Evolutionary conservation across 495 filamentous ascomycete species (phyloP).

Genomic region (Pseudoneurospora amorphoporcata): DNA sequence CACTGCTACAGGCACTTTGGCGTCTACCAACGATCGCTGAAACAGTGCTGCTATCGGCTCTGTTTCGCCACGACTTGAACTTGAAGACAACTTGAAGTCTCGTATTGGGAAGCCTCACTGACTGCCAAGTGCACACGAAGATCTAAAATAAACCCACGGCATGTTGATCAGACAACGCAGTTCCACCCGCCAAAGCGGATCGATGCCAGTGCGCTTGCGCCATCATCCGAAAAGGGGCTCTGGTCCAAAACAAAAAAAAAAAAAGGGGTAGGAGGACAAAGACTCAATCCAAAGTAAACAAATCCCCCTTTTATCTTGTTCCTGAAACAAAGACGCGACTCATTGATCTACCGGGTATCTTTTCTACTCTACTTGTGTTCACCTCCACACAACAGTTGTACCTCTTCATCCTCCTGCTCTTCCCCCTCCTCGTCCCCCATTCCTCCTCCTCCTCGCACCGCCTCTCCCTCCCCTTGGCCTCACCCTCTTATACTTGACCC

Average conservation of each 20-base stretch:
- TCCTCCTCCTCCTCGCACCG: neutral
- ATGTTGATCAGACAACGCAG: neutral
- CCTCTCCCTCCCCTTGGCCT: slow-evolving; percentile 12
- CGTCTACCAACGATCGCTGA: neutral
- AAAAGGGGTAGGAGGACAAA: neutral
- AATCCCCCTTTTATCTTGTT: neutral
- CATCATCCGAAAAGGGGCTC: neutral
- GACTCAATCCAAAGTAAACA: neutral
- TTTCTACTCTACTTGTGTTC: too few relatives aligned
- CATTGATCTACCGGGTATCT: neutral
- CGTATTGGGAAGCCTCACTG: neutral
- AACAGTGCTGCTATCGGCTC: neutral
- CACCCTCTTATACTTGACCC: slow-evolving; percentile 27
- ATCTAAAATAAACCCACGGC: neutral
- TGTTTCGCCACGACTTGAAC: too few relatives aligned
- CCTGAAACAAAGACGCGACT: neutral
- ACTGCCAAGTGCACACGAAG: neutral
- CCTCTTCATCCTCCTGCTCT: slow-evolving; percentile 5
- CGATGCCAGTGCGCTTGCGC: neutral
- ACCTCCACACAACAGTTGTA: slow-evolving; percentile 17
- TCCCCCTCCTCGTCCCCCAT: slow-evolving; percentile 1
- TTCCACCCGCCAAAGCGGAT: neutral
- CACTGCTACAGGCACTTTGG: neutral
- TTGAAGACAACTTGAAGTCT: neutral
- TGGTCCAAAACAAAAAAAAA: neutral